phyloP scores from a whole-genome alignment of 1,284 basidiomycete species.

The Ganoderma leucocontextum region DNA sequence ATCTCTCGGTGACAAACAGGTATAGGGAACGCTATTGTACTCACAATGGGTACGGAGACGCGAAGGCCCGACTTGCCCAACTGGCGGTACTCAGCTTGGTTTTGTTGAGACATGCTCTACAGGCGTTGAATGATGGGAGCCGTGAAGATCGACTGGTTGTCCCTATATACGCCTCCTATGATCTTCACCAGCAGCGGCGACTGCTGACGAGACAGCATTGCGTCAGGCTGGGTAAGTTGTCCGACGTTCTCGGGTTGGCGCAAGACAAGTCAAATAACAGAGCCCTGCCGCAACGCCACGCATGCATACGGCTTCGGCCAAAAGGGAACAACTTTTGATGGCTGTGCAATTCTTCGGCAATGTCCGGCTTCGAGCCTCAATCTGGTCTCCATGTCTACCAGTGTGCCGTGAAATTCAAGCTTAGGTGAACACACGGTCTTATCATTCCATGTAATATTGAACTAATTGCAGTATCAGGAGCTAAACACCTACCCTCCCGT shows the following conservation, averaged over 20 bases:
- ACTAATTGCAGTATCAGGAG: too few relatives aligned
- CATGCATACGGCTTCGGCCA: too few relatives aligned
- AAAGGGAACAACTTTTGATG: too few relatives aligned
- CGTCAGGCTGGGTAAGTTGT: background rate
- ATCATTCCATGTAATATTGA: too few relatives aligned
- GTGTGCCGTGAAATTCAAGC: too few relatives aligned
- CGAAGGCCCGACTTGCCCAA: constrained; percentile 58
- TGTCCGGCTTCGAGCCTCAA: too few relatives aligned
- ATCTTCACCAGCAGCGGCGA: too few relatives aligned
- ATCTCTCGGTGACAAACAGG: too few relatives aligned
- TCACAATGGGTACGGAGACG: constrained; percentile 57
- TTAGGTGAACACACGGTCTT: too few relatives aligned
- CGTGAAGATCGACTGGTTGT: background rate
- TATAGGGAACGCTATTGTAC: constrained; percentile 12
- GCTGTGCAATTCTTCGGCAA: background rate
- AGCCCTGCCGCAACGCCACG: too few relatives aligned
- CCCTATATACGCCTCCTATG: background rate
- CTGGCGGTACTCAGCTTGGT: constrained; percentile 46
- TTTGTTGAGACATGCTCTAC: background rate
- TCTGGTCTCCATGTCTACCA: too few relatives aligned
- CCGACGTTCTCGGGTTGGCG: background rate
- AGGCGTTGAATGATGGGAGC: background rate
- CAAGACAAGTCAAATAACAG: background rate
- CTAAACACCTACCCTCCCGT: too few relatives aligned
- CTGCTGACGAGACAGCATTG: background rate